Base-by-base conservation (phyloP, 1,284 basidiomycete species). In the Apiotrichum veenhuisii region DNA sequence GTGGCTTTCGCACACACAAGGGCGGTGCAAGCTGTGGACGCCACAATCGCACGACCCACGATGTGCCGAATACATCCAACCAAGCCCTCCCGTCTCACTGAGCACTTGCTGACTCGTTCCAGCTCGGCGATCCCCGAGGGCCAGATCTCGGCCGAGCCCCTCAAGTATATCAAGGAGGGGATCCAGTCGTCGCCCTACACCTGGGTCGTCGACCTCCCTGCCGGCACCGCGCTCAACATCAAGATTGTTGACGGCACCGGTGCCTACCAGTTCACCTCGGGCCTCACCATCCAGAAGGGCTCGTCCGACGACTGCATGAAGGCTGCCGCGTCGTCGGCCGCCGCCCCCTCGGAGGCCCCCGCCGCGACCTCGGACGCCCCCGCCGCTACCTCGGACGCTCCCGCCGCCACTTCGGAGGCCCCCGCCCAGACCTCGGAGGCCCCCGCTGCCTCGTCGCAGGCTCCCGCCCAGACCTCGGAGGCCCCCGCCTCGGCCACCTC, bases 41-140 rank as follows among this genome's bases (percentile, higher is more conserved):
- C n/a, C n/a, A n/a, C n/a, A n/a, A n/a, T n/a, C n/a, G n/a, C n/a
- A n/a, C n/a, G n/a, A n/a, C n/a, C n/a, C n/a, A n/a, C n/a, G n/a
- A n/a, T n/a, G n/a, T n/a, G n/a, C n/a, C n/a, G n/a, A n/a, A n/a
- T n/a, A n/a, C n/a, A 20, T 42, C 37, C 23, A 14, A 11, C 8
- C 22, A 23, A 22, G 40, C 12, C 45, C 5, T 20, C 45, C 30
- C n/a, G 9, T 9, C 14, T 5, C n/a, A 8, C 34, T 27, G 26
- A 30, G 12, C 30, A 12, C 30, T n/a, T 27, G 25, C 49, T 41
- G n/a, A 37, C 26, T 20, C 43, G 4, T n/a, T n/a, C 42, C 64
- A 76, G 74, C 38, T 68, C 68, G 46, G 69, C 64, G 46, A 70
- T 73, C 54, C 72, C 71, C 45, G 72, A 65, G 52, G 71, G 66